phyloP scores from a whole-genome alignment of 2,329 filamentous ascomycete genomes.

The Hirsutella thompsonii region DNA sequence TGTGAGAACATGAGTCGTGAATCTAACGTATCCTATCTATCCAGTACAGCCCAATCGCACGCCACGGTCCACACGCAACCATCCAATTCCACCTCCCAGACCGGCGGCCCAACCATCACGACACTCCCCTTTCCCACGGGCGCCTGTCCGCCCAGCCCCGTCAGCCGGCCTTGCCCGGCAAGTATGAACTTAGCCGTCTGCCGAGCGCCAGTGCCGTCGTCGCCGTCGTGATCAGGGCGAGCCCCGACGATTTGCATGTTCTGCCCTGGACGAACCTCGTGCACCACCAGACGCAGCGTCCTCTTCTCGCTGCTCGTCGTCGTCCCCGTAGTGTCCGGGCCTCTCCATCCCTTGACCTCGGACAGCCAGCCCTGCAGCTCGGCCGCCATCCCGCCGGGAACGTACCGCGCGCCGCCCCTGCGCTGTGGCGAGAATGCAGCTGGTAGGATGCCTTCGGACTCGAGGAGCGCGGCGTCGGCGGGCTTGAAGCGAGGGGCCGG shows the following conservation, averaged over 20 bases:
- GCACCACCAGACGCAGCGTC: slow-evolving; percentile 14
- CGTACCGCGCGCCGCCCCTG: slow-evolving; percentile 20
- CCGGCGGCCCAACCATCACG: slow-evolving; percentile 20
- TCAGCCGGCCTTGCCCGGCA: slow-evolving; percentile 23
- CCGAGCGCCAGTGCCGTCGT: too few relatives aligned
- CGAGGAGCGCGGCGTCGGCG: slow-evolving; percentile 12
- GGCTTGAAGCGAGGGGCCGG: slow-evolving; percentile 26
- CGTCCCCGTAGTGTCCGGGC: slow-evolving; percentile 1
- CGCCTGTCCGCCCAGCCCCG: slow-evolving; percentile 18
- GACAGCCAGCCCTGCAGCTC: slow-evolving; percentile 27
- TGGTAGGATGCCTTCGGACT: slow-evolving; percentile 10
- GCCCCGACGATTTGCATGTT: slow-evolving; percentile 22
- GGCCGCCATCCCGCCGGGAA: slow-evolving; percentile 23
- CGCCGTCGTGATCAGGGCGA: not conserved
- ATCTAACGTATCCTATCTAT: not conserved
- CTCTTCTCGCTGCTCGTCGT: slow-evolving; percentile 3
- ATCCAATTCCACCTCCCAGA: slow-evolving; percentile 24
- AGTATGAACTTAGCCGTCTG: slow-evolving; percentile 17
- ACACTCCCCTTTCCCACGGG: slow-evolving; percentile 15
- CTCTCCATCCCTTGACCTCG: slow-evolving; percentile 22
- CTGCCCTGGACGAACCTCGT: slow-evolving; percentile 16
- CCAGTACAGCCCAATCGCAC: slow-evolving; percentile 21
- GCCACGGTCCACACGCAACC: slow-evolving; percentile 22
- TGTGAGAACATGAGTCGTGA: not conserved
- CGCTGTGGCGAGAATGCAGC: slow-evolving; percentile 22